Percentiles rank a stretch among this genome's conserved stretches.
Conservation (phyloP, 192 early-diverging fungal species). For the Geosiphon pyriformis region DNA sequence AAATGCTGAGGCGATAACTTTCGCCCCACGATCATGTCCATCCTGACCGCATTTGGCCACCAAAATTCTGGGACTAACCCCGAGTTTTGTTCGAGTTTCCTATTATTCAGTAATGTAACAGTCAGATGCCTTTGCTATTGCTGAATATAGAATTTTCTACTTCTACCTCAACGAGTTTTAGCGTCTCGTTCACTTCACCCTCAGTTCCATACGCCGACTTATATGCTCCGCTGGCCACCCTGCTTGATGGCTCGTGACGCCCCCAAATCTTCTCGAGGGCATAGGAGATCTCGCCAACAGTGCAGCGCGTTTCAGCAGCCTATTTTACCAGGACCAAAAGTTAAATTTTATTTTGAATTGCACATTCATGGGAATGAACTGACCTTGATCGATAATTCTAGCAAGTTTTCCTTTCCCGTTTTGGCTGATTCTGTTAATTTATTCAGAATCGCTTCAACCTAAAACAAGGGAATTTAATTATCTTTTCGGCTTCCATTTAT, state of each 20-base stretch:
- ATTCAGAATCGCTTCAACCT: conserved; percentile 50
- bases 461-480: neutral
- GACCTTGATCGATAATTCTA: conserved; percentile 67
- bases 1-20: conserved; percentile 86
- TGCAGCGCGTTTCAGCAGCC: conserved; percentile 72
- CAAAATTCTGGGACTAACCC: conserved; percentile 82
- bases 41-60: conserved; percentile 94
- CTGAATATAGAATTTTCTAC: neutral
- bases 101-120: neutral
- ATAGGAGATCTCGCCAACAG: conserved; percentile 81
- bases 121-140: neutral
- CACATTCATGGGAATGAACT: neutral
- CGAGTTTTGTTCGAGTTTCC: conserved; percentile 27
- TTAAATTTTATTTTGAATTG: neutral
- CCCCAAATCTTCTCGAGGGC: conserved; percentile 80
- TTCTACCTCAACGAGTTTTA: conserved; percentile 52
- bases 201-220: conserved; percentile 69
- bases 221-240: conserved; percentile 83
- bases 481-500: neutral
- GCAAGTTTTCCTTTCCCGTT: conserved; percentile 64
- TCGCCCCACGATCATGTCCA: conserved; percentile 90
- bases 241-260: conserved; percentile 73
- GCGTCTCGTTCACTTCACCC: conserved; percentile 59
- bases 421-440: conserved; percentile 65
- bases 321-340: conserved; percentile 14